Evolutionary conservation across 129 eudicot genomes (phyloP).

Genomic region (Kitagawia praeruptora): DNA sequence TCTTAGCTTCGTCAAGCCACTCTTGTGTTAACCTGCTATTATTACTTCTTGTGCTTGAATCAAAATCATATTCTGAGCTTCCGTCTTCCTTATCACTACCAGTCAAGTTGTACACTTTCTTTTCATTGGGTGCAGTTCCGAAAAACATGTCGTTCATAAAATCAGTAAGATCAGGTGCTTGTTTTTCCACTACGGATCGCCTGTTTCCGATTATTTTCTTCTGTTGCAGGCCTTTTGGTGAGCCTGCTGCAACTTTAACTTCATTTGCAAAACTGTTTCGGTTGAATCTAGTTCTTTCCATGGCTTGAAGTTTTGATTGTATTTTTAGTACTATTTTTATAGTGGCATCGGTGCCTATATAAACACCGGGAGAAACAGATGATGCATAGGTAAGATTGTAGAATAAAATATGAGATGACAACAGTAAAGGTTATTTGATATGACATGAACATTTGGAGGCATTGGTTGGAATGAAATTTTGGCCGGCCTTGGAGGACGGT

Average conservation of each 20-base stretch:
- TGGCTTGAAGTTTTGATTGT: not conserved
- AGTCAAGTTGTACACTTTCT: slow-evolving; percentile 47
- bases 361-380: not conserved
- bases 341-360: not conserved
- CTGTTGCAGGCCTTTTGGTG: slow-evolving; percentile 19
- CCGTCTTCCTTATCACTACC: slow-evolving; percentile 28
- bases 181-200: slow-evolving; percentile 22
- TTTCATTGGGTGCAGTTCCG: slow-evolving; percentile 34
- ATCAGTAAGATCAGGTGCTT: slow-evolving; percentile 76
- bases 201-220: slow-evolving; percentile 35
- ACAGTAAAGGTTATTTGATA: not conserved
- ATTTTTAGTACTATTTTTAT: too few species aligned
- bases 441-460: not conserved
- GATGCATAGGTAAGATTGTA: not conserved
- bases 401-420: not conserved
- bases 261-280: slow-evolving; percentile 30
- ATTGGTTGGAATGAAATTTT: not conserved
- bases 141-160: slow-evolving; percentile 81
- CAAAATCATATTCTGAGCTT: slow-evolving; percentile 29
- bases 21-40: slow-evolving; percentile 66
- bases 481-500: slow-evolving; percentile 11
- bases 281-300: slow-evolving; percentile 43
- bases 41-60: slow-evolving; percentile 53
- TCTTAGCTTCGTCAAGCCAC: slow-evolving; percentile 77
- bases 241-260: slow-evolving; percentile 9